Base-by-base conservation (phyloP, 345 rosid genomes). In the Microcos paniculata region DNA sequence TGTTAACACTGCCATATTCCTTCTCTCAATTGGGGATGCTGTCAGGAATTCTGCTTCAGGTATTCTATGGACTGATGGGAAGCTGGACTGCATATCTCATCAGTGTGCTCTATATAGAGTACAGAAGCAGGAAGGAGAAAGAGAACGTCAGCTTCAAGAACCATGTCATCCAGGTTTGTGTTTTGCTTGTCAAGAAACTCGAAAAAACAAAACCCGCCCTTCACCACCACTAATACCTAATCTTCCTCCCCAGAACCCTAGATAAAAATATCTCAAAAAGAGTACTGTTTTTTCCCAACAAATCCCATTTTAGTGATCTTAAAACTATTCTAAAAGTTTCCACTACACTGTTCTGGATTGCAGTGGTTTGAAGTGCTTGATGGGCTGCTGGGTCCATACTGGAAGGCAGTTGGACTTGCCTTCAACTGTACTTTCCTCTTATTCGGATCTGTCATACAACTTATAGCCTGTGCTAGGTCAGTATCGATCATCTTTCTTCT, bases 321-420 rank as follows among this genome's bases (percentile, higher is more conserved):
- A 3, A 35, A 35, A 4, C 33, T 52, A 53, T 26, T 33, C 43
- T 16, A 57, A 61, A 52, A 16, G 43, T 59, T 18, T 1, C 23
- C 59, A 6, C 5, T 15, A 10, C 21, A 42, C 61, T 75, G 40
- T 46, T 64, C 64, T 43, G 68, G 9, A 62, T 56, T 56, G 62
- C 94, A 96, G 99, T 96, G 99, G 99, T 96, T 93, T 43, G 99
- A 96, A 79, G 99, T 96, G 57, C 95, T 96, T 24, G 99, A 93
- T 84, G 99, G 98, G 19, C 66, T 96, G 66, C 84, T 96, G 77
- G 99, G 99, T 40, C 83, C 98, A 48, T 96, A 90, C 79, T 96
- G 99, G 99, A 96, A 96, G 80, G 99, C 98, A 40, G 73, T 55
- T 45, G 99, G 99, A 58, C 96, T 96, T 21, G 99, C 94, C 45